These are phyloP conservation scores for Rhypophila decipiens DNA, from an alignment of 495 filamentous ascomycete genomes.

Conservation along the genomic window DNA sequence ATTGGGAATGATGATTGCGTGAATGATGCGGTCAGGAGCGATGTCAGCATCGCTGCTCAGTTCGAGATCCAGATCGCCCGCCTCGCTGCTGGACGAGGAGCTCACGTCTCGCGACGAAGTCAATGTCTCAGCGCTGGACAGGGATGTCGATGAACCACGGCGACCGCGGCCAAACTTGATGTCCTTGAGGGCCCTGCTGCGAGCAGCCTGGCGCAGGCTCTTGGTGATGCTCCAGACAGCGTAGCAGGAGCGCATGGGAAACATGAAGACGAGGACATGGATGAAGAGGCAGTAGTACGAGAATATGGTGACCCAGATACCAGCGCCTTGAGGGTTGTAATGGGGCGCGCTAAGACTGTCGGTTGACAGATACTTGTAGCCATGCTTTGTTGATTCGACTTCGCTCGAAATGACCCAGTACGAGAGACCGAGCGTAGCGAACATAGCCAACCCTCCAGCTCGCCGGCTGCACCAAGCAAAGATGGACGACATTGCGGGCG, in stretches of 20 bases:
- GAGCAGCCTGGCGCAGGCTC: slow-evolving; percentile 31
- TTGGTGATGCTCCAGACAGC: slow-evolving; percentile 43
- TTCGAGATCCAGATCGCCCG: slow-evolving; percentile 38
- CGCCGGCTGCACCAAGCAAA: slow-evolving; percentile 43
- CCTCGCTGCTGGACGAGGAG: slow-evolving; percentile 42
- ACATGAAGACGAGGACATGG: slow-evolving; percentile 46
- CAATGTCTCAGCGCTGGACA: slow-evolving; percentile 45
- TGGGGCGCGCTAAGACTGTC: slow-evolving; percentile 36
- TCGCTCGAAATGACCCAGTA: slow-evolving; percentile 44
- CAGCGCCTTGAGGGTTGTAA: slow-evolving; percentile 25
- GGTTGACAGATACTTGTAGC: slow-evolving; percentile 38
- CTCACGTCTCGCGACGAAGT: slow-evolving; percentile 39
- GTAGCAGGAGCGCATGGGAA: slow-evolving; percentile 48
- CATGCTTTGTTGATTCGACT: slow-evolving; percentile 33
- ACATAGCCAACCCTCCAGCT: slow-evolving; percentile 43
- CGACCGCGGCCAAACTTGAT: slow-evolving; percentile 39
- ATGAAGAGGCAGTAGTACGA: slow-evolving; percentile 48
- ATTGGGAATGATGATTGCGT: slow-evolving; percentile 62
- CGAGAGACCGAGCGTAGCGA: slow-evolving; percentile 34
- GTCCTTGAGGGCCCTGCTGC: slow-evolving; percentile 32
- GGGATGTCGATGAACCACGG: slow-evolving; percentile 43
- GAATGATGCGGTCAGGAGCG: slow-evolving; percentile 40
- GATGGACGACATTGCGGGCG: slow-evolving; percentile 36
- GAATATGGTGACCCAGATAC: slow-evolving; percentile 36
- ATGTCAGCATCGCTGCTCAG: slow-evolving; percentile 31